Evolutionary conservation across 1,139 yeast genomes (phyloP), one percentile per base, ranked within the genome.

Genomic region (Pichia sp.): DNA sequence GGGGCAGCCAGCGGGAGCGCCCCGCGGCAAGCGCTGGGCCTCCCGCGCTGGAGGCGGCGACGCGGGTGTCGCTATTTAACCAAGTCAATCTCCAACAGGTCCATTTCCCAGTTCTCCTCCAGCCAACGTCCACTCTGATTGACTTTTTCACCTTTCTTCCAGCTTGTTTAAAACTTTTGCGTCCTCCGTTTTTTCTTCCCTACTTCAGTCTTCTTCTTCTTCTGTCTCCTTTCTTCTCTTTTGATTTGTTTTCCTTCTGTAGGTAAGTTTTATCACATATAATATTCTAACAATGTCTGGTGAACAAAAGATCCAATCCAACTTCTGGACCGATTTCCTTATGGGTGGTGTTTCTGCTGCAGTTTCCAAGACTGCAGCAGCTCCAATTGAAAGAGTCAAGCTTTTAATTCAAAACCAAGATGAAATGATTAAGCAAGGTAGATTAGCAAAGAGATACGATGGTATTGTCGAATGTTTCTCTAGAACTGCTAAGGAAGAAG

Each of bases 291-390:
- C 35, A 46, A 58, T 58, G 61, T 51, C 62, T 51, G 58, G 52
- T 36, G 48, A 52, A 43, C 45, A 48, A 32, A 40, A 40, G 36
- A 25, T 42, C 23, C 38, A 44, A 44, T 58, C 63, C 37, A 45
- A 50, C 58, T 76, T 75, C 64, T 56, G 72, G 57, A 56, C 71
- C 60, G 81, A 77, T 64, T 77, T 77, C 72, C 58, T 77, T 65
- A 77, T 79, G 85, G 86, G 85, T 64, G 86, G 88, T 76, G 83
- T 80, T 52, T 79, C 88, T 64, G 88, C 88, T 68, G 88, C 88
- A 58, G 80, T 80, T 69, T 77, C 86, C 52, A 80, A 80, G 78
- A 80, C 88, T 50, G 85, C 84, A 50, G 88, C 88, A 56, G 88
- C 88, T 56, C 88, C 88, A 67, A 80, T 80, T 60, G 88, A 80